These are phyloP conservation scores for Clausena lansium DNA, from an alignment of 345 rosid species.

Conservation along the genomic window DNA sequence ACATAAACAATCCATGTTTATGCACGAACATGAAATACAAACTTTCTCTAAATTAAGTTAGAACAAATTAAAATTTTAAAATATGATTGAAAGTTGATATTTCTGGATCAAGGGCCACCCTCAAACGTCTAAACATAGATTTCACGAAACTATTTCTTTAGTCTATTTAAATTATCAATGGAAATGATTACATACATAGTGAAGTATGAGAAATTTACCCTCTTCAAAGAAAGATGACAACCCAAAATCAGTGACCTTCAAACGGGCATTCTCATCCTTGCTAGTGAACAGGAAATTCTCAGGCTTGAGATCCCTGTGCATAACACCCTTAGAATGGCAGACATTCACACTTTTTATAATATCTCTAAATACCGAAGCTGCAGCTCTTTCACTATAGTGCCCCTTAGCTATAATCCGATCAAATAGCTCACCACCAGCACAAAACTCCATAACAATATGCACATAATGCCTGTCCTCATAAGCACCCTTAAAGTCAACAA, in stretches of 20 bases:
- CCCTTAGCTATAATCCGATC: conserved; percentile 78
- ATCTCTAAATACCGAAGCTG: conserved; percentile 63
- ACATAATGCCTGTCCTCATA: conserved; percentile 83
- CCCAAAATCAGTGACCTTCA: conserved; percentile 89
- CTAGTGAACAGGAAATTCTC: conserved; percentile 85
- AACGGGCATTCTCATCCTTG: conserved; percentile 54
- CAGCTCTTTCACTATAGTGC: conserved; percentile 77
- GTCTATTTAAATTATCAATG: background rate
- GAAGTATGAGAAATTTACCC: conserved; percentile 30
- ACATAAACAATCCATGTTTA: no score
- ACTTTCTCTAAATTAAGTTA: no score
- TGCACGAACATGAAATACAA: no score
- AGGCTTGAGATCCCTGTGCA: conserved; percentile 91
- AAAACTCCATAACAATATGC: conserved; percentile 86
- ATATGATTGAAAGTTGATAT: no score
- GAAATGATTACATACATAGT: conserved; percentile 15
- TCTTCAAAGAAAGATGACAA: conserved; percentile 65
- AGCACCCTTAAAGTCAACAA: conserved; percentile 85
- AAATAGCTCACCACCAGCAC: conserved; percentile 92
- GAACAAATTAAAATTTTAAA: no score
- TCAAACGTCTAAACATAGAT: background rate
- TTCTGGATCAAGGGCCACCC: no score
- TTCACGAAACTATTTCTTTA: background rate
- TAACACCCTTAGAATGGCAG: conserved; percentile 89
- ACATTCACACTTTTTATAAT: conserved; percentile 77